These are phyloP conservation scores for Mycena citricolor DNA, from an alignment of 1,284 basidiomycete genomes.

Conservation along the genomic window DNA sequence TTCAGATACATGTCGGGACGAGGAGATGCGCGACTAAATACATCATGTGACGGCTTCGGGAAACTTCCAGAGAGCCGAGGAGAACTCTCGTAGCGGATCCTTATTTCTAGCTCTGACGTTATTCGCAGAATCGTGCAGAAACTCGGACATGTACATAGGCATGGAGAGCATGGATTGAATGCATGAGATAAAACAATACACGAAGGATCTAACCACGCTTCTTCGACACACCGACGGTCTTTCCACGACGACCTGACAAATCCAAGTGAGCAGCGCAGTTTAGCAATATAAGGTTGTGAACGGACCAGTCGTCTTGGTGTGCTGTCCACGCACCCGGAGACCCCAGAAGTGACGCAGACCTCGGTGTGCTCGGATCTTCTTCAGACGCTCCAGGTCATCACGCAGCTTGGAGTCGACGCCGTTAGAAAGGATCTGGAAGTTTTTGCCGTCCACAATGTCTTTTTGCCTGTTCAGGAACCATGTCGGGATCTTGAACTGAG, in stretches of 20 bases:
- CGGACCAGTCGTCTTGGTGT: slow-evolving; percentile 98
- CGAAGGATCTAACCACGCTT: slow-evolving; percentile 70
- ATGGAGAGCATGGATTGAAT: slow-evolving; percentile 3
- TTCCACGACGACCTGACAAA: slow-evolving; percentile 74
- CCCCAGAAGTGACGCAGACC: slow-evolving; percentile 99
- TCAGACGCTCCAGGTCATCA: slow-evolving; percentile 97
- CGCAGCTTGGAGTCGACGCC: slow-evolving; percentile 97
- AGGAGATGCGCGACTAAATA: not conserved
- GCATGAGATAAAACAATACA: slow-evolving; percentile 7
- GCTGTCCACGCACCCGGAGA: slow-evolving; percentile 93
- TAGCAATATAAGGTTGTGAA: slow-evolving; percentile 15
- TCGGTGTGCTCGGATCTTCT: slow-evolving; percentile 99
- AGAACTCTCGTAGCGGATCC: slow-evolving; percentile 3
- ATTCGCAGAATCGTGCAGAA: not conserved
- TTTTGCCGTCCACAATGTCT: slow-evolving; percentile 97
- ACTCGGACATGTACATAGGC: not conserved
- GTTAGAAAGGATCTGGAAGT: slow-evolving; percentile 96
- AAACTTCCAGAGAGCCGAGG: slow-evolving; percentile 9
- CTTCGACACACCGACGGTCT: slow-evolving; percentile 93
- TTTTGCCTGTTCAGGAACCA: slow-evolving; percentile 99
- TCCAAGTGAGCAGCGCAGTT: slow-evolving; percentile 10
- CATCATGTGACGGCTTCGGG: slow-evolving; percentile 11
- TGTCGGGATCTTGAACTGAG: slow-evolving; percentile 98
- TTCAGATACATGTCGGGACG: slow-evolving; percentile 7
- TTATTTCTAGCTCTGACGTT: not conserved